Conservation (phyloP, 2,329 filamentous ascomycete genomes). For the Diaporthe ampelina region DNA sequence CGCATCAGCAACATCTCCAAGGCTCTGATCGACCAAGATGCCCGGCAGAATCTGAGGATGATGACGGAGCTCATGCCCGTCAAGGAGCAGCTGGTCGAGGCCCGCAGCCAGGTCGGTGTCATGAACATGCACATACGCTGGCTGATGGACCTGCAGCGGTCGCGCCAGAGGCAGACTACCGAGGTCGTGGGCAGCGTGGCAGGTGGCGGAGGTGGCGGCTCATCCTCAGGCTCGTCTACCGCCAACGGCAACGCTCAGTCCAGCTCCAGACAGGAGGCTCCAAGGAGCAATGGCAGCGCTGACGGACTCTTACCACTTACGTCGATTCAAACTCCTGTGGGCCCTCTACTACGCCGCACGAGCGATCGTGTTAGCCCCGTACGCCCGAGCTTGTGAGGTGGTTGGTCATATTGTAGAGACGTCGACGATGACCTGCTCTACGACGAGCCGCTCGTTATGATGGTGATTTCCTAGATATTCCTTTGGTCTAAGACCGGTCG, state of each 20-base stretch:
- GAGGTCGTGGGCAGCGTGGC: constrained; percentile 93
- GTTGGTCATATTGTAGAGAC: not conserved
- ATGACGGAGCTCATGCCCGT: constrained; percentile 74
- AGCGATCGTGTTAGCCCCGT: constrained; percentile 31
- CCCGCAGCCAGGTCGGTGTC: constrained; percentile 69
- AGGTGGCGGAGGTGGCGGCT: not conserved
- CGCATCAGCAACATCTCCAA: constrained; percentile 71
- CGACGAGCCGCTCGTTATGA: not conserved
- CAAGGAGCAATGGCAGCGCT: not conserved
- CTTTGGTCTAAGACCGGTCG: not conserved
- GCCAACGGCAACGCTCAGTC: constrained; percentile 15
- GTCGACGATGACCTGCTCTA: not conserved
- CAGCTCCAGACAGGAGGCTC: not conserved
- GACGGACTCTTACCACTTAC: not conserved
- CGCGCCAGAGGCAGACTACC: constrained; percentile 48
- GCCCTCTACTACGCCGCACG: not conserved
- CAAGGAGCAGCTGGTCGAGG: constrained; percentile 73
- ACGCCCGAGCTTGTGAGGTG: constrained; percentile 30
- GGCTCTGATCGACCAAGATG: constrained; percentile 70
- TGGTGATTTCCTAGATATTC: not conserved
- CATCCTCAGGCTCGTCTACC: not conserved
- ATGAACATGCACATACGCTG: constrained; percentile 72
- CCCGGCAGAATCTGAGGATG: constrained; percentile 71
- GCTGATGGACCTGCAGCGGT: constrained; percentile 62
- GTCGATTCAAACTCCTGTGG: not conserved